These are phyloP conservation scores for Erodium maritimum DNA, from an alignment of 345 rosid species.

Conservation along the genomic window DNA sequence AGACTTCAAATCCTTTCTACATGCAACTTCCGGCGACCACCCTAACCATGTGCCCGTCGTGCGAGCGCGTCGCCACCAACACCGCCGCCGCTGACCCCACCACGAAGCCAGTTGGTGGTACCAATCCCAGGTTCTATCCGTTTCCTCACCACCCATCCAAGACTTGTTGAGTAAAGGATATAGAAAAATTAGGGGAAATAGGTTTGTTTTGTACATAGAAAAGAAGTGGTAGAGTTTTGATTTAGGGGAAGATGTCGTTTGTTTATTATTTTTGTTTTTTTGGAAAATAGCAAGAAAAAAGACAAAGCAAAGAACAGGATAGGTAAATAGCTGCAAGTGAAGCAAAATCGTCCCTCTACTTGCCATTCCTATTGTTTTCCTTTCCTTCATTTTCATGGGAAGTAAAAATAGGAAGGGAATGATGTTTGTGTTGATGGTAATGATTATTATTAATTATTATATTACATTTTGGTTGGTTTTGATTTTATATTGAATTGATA, in stretches of 20 bases:
- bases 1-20: constrained; percentile 72
- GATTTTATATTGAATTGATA: too few relatives aligned
- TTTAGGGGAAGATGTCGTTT: too few relatives aligned
- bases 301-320: too few relatives aligned
- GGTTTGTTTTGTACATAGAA: too few relatives aligned
- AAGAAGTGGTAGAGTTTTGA: too few relatives aligned
- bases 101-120: too few relatives aligned
- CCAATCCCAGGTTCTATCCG: neutral
- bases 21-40: constrained; percentile 98
- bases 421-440: neutral
- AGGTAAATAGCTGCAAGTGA: neutral
- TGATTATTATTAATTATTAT: too few relatives aligned
- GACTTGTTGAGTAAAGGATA: too few relatives aligned
- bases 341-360: neutral
- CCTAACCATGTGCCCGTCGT: constrained; percentile 99
- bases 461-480: too few relatives aligned
- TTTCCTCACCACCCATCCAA: too few relatives aligned
- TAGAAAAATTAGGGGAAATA: too few relatives aligned
- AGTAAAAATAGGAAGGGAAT: neutral
- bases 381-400: neutral
- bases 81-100: constrained; percentile 21
- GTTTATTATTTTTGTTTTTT: too few relatives aligned
- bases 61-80: constrained; percentile 81
- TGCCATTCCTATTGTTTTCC: neutral
- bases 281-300: neutral